Conservation (phyloP, 768 basidiomycete species). For the Pulveroboletus ravenelii region DNA sequence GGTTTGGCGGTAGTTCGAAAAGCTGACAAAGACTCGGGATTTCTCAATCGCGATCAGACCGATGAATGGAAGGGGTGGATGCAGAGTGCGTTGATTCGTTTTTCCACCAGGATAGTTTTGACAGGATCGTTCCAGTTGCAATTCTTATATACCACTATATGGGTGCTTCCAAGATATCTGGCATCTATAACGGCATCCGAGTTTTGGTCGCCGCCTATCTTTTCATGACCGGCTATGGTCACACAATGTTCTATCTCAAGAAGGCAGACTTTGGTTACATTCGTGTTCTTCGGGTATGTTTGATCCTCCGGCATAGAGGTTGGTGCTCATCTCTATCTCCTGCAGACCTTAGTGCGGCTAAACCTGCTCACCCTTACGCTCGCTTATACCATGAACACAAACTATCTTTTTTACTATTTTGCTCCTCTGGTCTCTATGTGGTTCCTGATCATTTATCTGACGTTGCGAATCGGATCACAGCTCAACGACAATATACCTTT, state of each 20-base stretch:
- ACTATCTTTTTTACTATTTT: constrained; percentile 90
- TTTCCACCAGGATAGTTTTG: background rate
- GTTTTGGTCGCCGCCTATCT: constrained; percentile 85
- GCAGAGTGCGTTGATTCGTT: constrained; percentile 60
- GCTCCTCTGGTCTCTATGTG: constrained; percentile 87
- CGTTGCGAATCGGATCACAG: constrained; percentile 64
- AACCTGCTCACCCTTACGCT: constrained; percentile 80
- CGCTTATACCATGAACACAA: constrained; percentile 87
- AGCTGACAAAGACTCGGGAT: constrained; percentile 78
- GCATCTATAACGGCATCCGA: constrained; percentile 91
- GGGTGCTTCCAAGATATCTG: constrained; percentile 84
- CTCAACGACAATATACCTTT: constrained; percentile 69
- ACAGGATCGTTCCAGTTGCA: constrained; percentile 47
- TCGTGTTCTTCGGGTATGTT: constrained; percentile 63
- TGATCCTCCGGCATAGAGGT: background rate
- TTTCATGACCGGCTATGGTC: constrained; percentile 93
- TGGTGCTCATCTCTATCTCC: constrained; percentile 1
- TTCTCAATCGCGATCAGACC: constrained; percentile 88
- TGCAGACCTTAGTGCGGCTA: constrained; percentile 69
- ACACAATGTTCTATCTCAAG: constrained; percentile 82
- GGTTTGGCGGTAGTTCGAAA: constrained; percentile 66
- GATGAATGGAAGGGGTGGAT: constrained; percentile 99
- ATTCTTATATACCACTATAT: constrained; percentile 93
- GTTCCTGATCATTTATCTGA: constrained; percentile 82
- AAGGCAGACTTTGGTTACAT: constrained; percentile 83